Evolutionary conservation across 1,284 basidiomycete species (phyloP), one percentile per base, ranked within the genome.

Genomic region (Boletellus deceptivus): DNA sequence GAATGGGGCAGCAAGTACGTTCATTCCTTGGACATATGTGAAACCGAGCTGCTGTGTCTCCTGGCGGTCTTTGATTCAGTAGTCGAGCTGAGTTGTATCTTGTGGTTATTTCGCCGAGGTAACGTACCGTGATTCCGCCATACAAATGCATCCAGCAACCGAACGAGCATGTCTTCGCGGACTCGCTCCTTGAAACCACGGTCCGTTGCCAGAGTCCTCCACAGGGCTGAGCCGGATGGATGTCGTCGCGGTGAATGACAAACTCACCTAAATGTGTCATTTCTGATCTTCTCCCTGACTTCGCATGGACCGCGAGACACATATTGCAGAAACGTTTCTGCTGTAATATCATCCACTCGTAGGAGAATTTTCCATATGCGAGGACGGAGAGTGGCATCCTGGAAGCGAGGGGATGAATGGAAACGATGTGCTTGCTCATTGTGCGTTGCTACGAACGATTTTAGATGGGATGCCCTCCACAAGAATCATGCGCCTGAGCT

Each of bases 1-100:
- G 69, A 98, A 98, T 0, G 96, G 96, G 1, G 96, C 96, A 16
- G 94, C 93, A 29, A 99, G 82, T 35, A 98, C 96, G 68, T 99
- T 99, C 94, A 98, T 98, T 33, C 95, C 95, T 71, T 97, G 95
- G 10, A 98, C 93, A 63, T 98, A 98, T 35, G 89, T 92, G 69
- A 97, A 95, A 8, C 85, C 87, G 17, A 91, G 77, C 48, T 84
- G 83, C 10, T 86, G 78, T 2, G 74, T 75, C 62, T 89, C 85
- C 67, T 86, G 84, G 57, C 82, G 75, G 63, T 90, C 88, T 90
- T 58, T 43, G 17, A 38, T 52, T 18, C 34, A 39, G 55, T 40
- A 39, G 14, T 36, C 43, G 17, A 43, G 25, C 36, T 49, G 24
- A 24, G 17, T 25, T 17, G 31, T 24, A 33, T 31, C 38, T 38